Base-by-base conservation (phyloP, 805 yeast species). In the Starmera quercuum region DNA sequence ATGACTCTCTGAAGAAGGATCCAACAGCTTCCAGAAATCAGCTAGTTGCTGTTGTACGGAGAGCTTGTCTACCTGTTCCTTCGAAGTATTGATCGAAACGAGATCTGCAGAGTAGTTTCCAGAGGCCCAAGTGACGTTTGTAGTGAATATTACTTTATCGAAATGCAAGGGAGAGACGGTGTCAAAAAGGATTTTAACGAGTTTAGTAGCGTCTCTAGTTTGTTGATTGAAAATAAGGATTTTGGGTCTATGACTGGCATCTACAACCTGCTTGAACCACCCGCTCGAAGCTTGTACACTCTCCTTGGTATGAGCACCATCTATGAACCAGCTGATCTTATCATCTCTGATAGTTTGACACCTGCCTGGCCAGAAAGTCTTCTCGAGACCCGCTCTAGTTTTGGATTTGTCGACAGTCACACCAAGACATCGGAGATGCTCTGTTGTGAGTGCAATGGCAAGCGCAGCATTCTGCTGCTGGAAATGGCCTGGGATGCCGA, bases 261-360 rank as follows among this genome's bases (percentile, higher is more conserved):
- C 61, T 13, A 63, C 63, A n/a, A 50, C 54, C 3, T 56, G 39
- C 8, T 58, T 58, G 47, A 81, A 85, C 99, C 99, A 92, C 8
- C 58, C 60, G 0, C 90, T 69, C 0, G 96, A 83, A n/a, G 78
- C 94, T 20, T 66, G 66, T 17, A 94, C 73, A 38, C 95, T 83
- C 49, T 92, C 99, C 30, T 71, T 61, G 0, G 98, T 92, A 49
- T 92, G 99, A 0, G 98, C 97, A 14, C 99, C 99, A 59, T 92
- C 99, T 12, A 90, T 59, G 42, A 61, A 78, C 95, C 96, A 92
- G n/a, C 70, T 72, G 13, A 80, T 58, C 3, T 59, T 54, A 3
- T 54, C 62, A 17, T 63, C 61, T 12, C 61, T 58, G 20, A 85
- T 57, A 2, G 75, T 67, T 59, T 94, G 97, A 47, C 97, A 90